Evolutionary conservation across 345 rosid genomes (phyloP).

Genomic region (Hypericum perforatum): DNA sequence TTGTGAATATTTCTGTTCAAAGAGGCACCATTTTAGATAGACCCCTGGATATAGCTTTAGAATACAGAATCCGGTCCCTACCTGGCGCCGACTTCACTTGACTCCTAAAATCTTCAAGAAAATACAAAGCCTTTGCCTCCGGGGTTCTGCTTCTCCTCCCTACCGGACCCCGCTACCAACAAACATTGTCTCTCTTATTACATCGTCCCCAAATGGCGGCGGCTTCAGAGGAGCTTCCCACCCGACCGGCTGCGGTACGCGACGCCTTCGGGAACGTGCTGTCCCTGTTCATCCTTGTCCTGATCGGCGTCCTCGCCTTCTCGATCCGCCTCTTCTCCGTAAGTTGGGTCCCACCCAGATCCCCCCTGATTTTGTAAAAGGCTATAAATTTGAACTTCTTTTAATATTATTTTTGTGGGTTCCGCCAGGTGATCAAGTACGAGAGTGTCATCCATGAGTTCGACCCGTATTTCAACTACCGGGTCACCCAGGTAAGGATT

Average conservation of each 20-base stretch:
- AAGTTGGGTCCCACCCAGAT: constrained; percentile 18
- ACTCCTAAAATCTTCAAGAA: no score
- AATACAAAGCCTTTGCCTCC: no score
- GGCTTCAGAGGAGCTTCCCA: constrained; percentile 36
- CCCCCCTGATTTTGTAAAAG: neutral
- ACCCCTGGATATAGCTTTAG: no score
- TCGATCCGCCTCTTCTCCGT: constrained; percentile 99
- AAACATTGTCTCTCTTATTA: neutral
- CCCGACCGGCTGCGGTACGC: constrained; percentile 27
- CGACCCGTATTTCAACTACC: constrained; percentile 93
- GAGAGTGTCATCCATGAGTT: constrained; percentile 98
- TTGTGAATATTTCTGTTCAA: no score
- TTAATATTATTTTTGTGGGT: no score
- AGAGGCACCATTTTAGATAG: no score
- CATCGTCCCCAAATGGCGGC: constrained; percentile 31
- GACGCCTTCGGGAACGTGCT: constrained; percentile 73
- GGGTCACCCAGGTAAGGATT: constrained; percentile 83
- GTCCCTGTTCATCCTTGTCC: constrained; percentile 66
- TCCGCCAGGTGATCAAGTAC: constrained; percentile 79
- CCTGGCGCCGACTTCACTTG: no score
- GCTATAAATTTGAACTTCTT: no score
- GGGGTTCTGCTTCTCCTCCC: no score
- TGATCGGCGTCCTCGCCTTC: constrained; percentile 94
- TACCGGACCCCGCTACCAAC: no score
- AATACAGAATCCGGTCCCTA: no score